Conservation (phyloP, 768 basidiomycete genomes). For the Mycena kentingensis region DNA sequence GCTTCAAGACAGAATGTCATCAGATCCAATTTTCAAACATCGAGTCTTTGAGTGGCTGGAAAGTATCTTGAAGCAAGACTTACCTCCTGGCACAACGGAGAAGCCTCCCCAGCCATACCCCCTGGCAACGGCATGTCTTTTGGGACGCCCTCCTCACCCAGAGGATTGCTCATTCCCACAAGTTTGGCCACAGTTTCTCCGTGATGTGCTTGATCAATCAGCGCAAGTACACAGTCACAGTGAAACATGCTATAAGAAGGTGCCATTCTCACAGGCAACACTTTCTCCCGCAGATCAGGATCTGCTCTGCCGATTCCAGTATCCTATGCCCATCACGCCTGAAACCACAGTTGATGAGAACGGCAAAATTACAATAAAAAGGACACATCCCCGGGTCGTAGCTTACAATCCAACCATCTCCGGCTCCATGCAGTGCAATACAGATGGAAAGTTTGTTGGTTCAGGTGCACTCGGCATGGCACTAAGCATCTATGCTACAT, state of each 20-base stretch:
- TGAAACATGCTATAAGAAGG: slow-evolving; percentile 15
- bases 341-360: slow-evolving; percentile 16
- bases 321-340: neutral
- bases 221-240: slow-evolving; percentile 4
- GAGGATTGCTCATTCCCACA: neutral
- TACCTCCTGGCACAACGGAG: slow-evolving; percentile 3
- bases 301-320: slow-evolving; percentile 15
- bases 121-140: neutral
- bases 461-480: slow-evolving; percentile 14
- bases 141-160: slow-evolving; percentile 14
- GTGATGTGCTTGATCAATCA: neutral
- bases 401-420: slow-evolving; percentile 11
- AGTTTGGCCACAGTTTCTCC: slow-evolving; percentile 3
- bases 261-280: neutral
- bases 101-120: neutral
- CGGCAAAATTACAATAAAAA: slow-evolving; percentile 14
- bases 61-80: slow-evolving; percentile 4
- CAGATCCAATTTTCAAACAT: slow-evolving; percentile 5
- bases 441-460: slow-evolving; percentile 18
- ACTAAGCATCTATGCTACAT: slow-evolving; percentile 8
- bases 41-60: slow-evolving; percentile 3
- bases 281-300: slow-evolving; percentile 9
- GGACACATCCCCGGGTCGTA: slow-evolving; percentile 3
- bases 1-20: slow-evolving; percentile 6
- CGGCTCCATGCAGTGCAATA: slow-evolving; percentile 17